phyloP scores from a whole-genome alignment of 345 rosid species.

The Microthlaspi erraticum region DNA sequence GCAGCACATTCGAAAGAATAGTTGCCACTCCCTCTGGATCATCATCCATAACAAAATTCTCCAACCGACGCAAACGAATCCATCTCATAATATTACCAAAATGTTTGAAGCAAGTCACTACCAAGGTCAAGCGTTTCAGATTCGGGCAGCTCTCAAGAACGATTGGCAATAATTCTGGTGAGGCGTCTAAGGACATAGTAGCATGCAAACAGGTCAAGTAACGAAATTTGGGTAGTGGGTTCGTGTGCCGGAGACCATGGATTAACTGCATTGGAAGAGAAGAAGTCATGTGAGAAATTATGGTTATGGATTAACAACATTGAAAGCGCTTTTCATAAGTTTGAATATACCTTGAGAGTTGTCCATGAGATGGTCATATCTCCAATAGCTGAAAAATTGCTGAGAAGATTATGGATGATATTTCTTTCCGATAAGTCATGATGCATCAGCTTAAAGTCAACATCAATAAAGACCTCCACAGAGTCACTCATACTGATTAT shows the following conservation, averaged over 20 bases:
- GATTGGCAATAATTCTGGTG: background rate
- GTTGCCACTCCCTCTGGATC: background rate
- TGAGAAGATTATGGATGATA: background rate
- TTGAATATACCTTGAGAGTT: conserved; percentile 5
- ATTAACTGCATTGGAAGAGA: background rate
- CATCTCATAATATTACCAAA: too few relatives aligned
- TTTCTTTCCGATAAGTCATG: background rate
- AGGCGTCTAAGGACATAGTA: background rate
- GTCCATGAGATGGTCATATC: background rate
- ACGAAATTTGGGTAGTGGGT: background rate
- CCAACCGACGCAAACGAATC: background rate
- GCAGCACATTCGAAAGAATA: background rate
- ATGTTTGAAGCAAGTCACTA: background rate
- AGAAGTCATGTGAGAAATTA: background rate
- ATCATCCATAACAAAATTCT: background rate
- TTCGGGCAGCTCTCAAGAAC: conserved; percentile 11
- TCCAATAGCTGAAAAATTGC: background rate
- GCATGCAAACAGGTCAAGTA: background rate
- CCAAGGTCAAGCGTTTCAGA: conserved; percentile 9
- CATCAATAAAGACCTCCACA: background rate
- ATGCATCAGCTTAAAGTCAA: background rate
- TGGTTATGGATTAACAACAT: background rate
- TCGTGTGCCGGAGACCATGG: background rate
- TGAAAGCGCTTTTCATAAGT: background rate
- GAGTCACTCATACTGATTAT: background rate